phyloP scores from a whole-genome alignment of 2,329 filamentous ascomycete genomes.

The Fusarium sp. region DNA sequence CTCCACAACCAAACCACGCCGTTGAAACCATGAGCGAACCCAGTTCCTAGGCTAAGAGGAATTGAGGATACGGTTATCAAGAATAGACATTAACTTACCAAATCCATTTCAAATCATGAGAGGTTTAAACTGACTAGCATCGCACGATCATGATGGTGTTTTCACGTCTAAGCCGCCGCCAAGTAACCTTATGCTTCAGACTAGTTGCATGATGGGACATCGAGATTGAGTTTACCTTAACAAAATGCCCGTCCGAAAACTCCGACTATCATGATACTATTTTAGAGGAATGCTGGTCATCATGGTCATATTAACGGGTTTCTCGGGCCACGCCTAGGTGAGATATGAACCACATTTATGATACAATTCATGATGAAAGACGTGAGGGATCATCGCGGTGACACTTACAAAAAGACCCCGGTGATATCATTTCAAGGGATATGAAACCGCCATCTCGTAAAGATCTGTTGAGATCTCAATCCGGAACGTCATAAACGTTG shows the following conservation, averaged over 20 bases:
- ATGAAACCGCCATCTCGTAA: slow-evolving; percentile 38
- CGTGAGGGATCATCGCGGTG: slow-evolving; percentile 20
- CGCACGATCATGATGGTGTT: slow-evolving; percentile 14
- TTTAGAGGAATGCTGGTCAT: not conserved
- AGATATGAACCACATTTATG: slow-evolving; percentile 37
- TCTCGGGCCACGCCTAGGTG: not conserved
- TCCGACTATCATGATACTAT: not conserved
- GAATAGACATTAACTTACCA: slow-evolving; percentile 24
- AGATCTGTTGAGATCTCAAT: slow-evolving; percentile 12
- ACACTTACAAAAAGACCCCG: slow-evolving; percentile 8
- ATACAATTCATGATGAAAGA: slow-evolving; percentile 25
- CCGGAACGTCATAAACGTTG: slow-evolving; percentile 31
- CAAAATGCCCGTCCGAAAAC: not conserved
- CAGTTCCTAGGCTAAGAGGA: slow-evolving; percentile 5
- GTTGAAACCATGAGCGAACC: slow-evolving; percentile 13
- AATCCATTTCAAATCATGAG: slow-evolving; percentile 11
- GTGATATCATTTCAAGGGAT: slow-evolving; percentile 37
- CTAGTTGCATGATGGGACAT: slow-evolving; percentile 7
- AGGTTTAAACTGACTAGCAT: slow-evolving; percentile 2
- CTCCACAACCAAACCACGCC: slow-evolving; percentile 17
- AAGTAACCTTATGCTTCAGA: slow-evolving; percentile 20
- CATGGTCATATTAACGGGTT: not conserved
- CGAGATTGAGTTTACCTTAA: not conserved
- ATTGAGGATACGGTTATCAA: slow-evolving; percentile 8
- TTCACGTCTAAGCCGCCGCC: not conserved